A percentile compares a stretch with the other conserved stretches of the same genome.
phyloP scores from a whole-genome alignment of 169 alveolate species.

The Plasmodium vivax region DNA sequence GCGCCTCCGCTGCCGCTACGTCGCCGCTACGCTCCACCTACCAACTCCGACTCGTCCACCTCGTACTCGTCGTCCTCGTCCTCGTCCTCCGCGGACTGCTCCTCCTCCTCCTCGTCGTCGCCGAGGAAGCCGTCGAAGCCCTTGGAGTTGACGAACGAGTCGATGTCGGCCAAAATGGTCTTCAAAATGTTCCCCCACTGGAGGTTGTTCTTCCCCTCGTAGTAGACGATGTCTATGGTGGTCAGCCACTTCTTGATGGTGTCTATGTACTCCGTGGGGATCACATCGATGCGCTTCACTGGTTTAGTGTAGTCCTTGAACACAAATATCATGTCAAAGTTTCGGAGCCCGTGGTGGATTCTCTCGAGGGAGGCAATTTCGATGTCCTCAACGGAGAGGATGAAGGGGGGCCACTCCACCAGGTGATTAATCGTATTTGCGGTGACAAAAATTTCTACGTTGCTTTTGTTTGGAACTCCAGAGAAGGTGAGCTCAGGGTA shows the following conservation, averaged over 20 bases:
- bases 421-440: constrained; percentile 95
- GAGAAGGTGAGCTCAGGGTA: constrained; percentile 92
- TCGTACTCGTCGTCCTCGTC: constrained; percentile 87
- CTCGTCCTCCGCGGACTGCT: constrained; percentile 84
- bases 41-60: constrained; percentile 80
- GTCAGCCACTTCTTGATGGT: constrained; percentile 93
- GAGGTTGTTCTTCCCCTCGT: constrained; percentile 92
- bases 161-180: constrained; percentile 88
- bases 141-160: constrained; percentile 88
- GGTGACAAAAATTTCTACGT: constrained; percentile 95
- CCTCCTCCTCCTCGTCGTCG: constrained; percentile 90
- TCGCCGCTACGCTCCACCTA: constrained; percentile 9
- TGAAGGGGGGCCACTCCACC: constrained; percentile 97
- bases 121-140: constrained; percentile 91
- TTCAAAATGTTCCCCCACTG: constrained; percentile 92
- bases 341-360: constrained; percentile 95
- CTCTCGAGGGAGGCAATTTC: constrained; percentile 97
- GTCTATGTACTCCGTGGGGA: constrained; percentile 95
- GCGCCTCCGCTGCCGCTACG: background rate
- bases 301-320: constrained; percentile 94
- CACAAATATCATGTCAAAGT: constrained; percentile 97
- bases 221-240: constrained; percentile 91
- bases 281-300: constrained; percentile 93
- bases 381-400: constrained; percentile 94
- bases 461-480: constrained; percentile 97